Percentiles rank a stretch among this genome's conserved stretches.
Conservation (phyloP, 2,329 filamentous ascomycete species). For the Coniochaeta sp. region DNA sequence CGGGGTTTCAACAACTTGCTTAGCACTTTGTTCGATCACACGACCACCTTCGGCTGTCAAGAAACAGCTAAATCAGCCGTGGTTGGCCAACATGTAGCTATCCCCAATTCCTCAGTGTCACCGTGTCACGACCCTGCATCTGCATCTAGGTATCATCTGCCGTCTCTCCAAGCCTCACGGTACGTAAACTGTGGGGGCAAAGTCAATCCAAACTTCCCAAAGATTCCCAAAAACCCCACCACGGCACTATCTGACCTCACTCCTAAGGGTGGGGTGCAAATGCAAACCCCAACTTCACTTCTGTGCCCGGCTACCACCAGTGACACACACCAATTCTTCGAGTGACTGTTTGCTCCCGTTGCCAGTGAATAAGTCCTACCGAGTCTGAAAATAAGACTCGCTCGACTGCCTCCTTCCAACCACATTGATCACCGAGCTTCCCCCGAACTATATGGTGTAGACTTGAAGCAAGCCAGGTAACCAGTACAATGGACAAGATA, state of each 20-base stretch:
- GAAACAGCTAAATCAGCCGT: neutral
- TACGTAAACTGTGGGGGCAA: neutral
- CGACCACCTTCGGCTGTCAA: neutral
- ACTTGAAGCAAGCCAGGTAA: neutral
- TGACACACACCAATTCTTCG: neutral
- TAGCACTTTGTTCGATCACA: neutral
- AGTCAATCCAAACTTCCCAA: neutral
- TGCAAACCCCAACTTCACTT: neutral
- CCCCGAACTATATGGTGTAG: neutral
- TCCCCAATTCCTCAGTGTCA: neutral
- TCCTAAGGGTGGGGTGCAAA: neutral
- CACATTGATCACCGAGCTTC: neutral
- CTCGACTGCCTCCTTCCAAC: neutral
- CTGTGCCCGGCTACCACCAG: no score
- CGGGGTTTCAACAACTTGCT: no score
- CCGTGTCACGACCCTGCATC: no score
- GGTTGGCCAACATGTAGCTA: neutral
- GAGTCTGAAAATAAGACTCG: neutral
- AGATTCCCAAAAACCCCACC: neutral
- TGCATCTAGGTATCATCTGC: neutral
- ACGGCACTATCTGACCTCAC: neutral
- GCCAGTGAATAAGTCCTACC: neutral
- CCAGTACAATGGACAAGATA: constrained; percentile 66
- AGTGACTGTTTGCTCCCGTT: neutral
- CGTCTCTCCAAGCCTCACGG: neutral